Base-by-base conservation (phyloP, 495 filamentous ascomycete species). In the Chaetomium cochliodes region DNA sequence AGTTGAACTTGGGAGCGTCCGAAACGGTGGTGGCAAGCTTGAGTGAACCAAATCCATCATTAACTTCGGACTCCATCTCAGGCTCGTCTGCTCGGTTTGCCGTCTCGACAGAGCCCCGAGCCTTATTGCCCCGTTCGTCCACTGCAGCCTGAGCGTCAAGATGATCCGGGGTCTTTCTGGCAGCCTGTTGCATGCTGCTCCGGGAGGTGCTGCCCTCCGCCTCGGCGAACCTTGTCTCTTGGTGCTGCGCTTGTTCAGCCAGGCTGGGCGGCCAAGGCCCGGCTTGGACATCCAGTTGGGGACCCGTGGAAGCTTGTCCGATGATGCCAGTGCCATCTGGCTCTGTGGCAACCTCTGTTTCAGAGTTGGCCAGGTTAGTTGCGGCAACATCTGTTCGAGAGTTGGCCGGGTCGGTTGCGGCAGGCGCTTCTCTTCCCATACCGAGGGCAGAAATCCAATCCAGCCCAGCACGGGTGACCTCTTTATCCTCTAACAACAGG, bases 381-480 rank as follows among this genome's bases (percentile, higher is more conserved):
- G 28, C 3, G 28, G 28, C 28, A 3, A 30, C 28, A 30, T 30
- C 28, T 2, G 28, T 30, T 30, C 28, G 3, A 3, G n/a, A 1
- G 22, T n/a, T 3, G 23, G 8, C 25, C 26, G 9, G 2, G 9
- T 15, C 9, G 8, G 39, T 11, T 2, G 16, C 16, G 13, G 41
- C 23, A 23, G 28, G 16, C 16, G 26, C 12, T 22, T 46, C 50
- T 25, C 37, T 37, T 3, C 42, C 44, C 11, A 62, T 15, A 15
- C 51, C 64, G 39, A 66, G 52, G 18, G 58, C 58, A 42, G 44
- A 41, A 58, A 66, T 60, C 64, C 64, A 66, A 28, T 61, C 41
- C 25, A 28, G 6, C 9, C 59, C 53, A 3, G 58, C 53, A 13
- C 42, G 12, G 2, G 18, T 55, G 12, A 65, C 41, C 8, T 39